phyloP scores from a whole-genome alignment of 2,329 filamentous ascomycete species.

The Alternaria sp. region DNA sequence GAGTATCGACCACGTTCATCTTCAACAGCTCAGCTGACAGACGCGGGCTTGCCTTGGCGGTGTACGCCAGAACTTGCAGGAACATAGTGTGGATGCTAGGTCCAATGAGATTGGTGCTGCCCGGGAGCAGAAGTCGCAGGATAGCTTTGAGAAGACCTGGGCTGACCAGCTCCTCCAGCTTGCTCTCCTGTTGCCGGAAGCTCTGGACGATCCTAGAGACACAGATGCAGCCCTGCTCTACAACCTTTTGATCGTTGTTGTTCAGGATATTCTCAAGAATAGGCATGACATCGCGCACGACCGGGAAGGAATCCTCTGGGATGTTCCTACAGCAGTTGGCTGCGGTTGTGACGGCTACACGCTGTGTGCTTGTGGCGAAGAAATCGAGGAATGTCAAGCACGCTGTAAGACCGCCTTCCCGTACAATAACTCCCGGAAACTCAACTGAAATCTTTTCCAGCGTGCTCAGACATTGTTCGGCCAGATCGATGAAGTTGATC shows the following conservation, averaged over 20 bases:
- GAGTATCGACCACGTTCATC: constrained; percentile 94
- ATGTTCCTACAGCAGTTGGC: constrained; percentile 99
- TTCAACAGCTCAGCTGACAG: constrained; percentile 91
- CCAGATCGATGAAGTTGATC: constrained; percentile 95
- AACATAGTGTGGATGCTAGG: constrained; percentile 97
- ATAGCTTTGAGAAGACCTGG: constrained; percentile 85
- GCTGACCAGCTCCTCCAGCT: constrained; percentile 91
- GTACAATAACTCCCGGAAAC: constrained; percentile 92
- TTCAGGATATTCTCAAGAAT: constrained; percentile 87
- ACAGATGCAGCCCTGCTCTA: constrained; percentile 94
- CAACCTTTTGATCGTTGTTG: constrained; percentile 94
- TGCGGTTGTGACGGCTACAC: constrained; percentile 94
- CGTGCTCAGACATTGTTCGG: constrained; percentile 95
- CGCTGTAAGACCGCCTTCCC: constrained; percentile 93
- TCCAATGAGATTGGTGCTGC: constrained; percentile 93
- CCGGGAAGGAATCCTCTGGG: constrained; percentile 87
- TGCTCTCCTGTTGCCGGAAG: constrained; percentile 86
- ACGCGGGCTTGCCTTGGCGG: constrained; percentile 83
- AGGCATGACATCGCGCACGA: constrained; percentile 95
- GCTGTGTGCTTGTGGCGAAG: constrained; percentile 94
- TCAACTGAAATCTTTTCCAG: constrained; percentile 97
- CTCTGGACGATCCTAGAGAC: constrained; percentile 96
- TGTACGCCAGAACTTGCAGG: constrained; percentile 87
- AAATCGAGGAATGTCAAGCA: constrained; percentile 96
- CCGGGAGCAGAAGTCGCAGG: constrained; percentile 84